Base-by-base conservation (phyloP, 352 stramenopile genomes). In the Discostella stelligera region DNA sequence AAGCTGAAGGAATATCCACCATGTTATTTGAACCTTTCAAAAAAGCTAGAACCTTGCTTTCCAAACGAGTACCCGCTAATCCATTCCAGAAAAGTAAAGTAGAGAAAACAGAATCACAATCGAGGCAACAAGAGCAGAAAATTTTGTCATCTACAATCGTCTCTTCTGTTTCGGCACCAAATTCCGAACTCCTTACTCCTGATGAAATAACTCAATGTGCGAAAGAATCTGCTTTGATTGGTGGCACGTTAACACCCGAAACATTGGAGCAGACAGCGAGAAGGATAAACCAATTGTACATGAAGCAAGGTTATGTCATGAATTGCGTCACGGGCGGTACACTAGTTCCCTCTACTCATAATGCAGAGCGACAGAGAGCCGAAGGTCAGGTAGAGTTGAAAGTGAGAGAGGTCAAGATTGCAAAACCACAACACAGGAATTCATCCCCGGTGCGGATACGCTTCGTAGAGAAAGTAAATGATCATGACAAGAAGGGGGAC, bases 321-420 rank as follows among this genome's bases (percentile, higher is more conserved):
- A 82, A 91, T 68, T 77, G 67, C 59, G 80, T 93, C 5, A 91
- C 80, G 18, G 87, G 84, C 18, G 83, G 85, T 39, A 87, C 68
- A 18, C 71, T 93, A 7, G 56, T 82, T 49, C 74, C 74, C 14
- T 27, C 25, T 32, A 49, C 49, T 55, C 18, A 32, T 0, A 20
- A 48, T 21, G 18, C 64, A 46, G 61, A 64, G 27, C 23, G 65
- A 32, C n/a, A 66, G 41, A 25, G 61, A 44, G 54, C 23, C 14
- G 46, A 74, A 54, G 74, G 74, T n/a, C 37, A 67, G 44, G 74
- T 85, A 30, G 72, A 82, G 18, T 77, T 93, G 37, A 76, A 73
- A 55, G 82, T 93, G n/a, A 78, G 88, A 77, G 87, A 93, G 61
- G 80, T 85, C 8, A 74, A 76, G 52, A 16, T 85, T 3, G 74